Evolutionary conservation across 2,329 filamentous ascomycete genomes (phyloP), one percentile per base, ranked within the genome.

Genomic region (Aspergillus sp.): DNA sequence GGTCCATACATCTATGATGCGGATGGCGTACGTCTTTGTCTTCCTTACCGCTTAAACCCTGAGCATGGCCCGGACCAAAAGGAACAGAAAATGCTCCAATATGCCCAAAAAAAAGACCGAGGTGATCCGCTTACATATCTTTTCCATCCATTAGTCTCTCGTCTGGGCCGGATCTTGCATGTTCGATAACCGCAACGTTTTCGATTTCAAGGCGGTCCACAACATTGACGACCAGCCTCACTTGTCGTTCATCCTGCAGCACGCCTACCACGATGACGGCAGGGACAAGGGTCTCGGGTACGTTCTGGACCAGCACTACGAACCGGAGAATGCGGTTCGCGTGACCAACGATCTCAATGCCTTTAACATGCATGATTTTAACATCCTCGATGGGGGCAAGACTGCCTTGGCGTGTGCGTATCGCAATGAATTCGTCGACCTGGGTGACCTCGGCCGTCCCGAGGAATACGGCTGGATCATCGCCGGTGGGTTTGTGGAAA

Each of bases 1-100:
- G 76, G 76, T 5, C 72, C 77, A 22, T 73, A 79, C 57, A 79
- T 79, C 35, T 79, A 77, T 59, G 77, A 79, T 61, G 75, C 73
- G 55, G 67, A 71, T 60, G 76, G 76, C 47, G 70, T 73, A 65
- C 46, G 67, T 58, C 43, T 47, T 32, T 48, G 67, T 58, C 43
- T 47, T 32, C 46, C 36, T 32, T 36, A 16, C 22, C 24, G 19
- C 7, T 4, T 38, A 17, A n/a, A 17, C 35, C 22, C 13, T 5
- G 20, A 16, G 17, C 24, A 30, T 30, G 14, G 3, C 24, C 26
- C 8, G 26, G 26, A 3, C 26, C 26, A 30, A 7, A 30, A 30
- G 26, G 26, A 30, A 30, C 26, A 30, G 26, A 30, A 30, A 30
- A 30, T 30, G 26, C 26, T 30, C 26, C 26, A 8, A 30, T 8